Conservation (phyloP, 371 early-diverging fungal genomes). For the Actinomortierella wolfii region DNA sequence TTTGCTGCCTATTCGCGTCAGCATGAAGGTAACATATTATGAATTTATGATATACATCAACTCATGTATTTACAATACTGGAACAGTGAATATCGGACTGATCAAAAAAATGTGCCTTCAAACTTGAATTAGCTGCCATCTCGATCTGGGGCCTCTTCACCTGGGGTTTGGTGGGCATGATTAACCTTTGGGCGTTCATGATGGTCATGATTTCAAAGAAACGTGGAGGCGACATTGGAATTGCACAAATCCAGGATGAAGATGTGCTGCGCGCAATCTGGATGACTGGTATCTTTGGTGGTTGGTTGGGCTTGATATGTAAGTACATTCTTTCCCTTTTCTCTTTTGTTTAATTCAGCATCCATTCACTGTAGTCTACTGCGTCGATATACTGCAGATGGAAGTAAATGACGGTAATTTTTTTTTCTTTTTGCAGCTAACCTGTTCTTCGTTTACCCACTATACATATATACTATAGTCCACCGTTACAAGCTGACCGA, state of each 20-base stretch:
- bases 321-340: conserved; percentile 7
- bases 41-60: not conserved
- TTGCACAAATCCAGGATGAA: conserved; percentile 29
- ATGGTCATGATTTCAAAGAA: conserved; percentile 23
- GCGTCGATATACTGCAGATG: not conserved
- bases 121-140: conserved; percentile 14
- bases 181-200: conserved; percentile 39
- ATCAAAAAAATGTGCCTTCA: too few species aligned
- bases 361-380: not conserved
- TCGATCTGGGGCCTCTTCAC: conserved; percentile 26
- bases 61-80: not conserved
- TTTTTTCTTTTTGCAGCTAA: not conserved
- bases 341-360: not conserved
- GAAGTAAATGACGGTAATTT: too few species aligned
- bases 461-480: too few species aligned
- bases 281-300: conserved; percentile 36
- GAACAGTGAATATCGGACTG: too few species aligned
- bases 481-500: conserved; percentile 14
- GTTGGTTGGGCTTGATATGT: conserved; percentile 31
- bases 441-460: too few species aligned
- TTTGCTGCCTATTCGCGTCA: conserved; percentile 12
- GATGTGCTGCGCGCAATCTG: conserved; percentile 27
- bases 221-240: conserved; percentile 39
- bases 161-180: conserved; percentile 9
- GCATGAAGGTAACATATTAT: conserved; percentile 8